Percentiles rank a stretch among this genome's conserved stretches.
These are phyloP conservation scores for Eutrema salsugineum DNA, from an alignment of 441 rosid genomes.

Conservation along the genomic window DNA sequence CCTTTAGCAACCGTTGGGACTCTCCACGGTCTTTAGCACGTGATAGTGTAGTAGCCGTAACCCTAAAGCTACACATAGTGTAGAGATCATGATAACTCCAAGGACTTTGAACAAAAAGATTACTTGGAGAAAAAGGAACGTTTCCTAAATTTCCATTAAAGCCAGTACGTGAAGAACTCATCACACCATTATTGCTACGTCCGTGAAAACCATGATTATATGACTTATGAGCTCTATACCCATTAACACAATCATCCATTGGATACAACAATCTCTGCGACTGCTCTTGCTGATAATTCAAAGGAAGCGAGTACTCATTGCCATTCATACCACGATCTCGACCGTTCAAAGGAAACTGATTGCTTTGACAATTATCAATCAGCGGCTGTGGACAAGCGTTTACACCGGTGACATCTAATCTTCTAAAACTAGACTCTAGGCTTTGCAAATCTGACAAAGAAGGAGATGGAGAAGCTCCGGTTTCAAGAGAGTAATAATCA, in stretches of 20 bases:
- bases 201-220: background rate
- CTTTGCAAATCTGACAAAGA: background rate
- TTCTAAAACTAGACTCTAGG: background rate
- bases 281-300: background rate
- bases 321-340: background rate
- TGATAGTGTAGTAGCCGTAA: background rate
- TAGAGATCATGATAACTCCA: background rate
- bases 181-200: background rate
- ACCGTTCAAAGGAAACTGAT: background rate
- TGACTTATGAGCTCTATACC: background rate
- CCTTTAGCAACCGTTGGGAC: slow-evolving; percentile 32
- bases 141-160: background rate
- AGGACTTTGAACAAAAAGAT: background rate
- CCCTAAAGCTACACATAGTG: background rate
- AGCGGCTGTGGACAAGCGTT: background rate
- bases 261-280: background rate
- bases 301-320: background rate
- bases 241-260: background rate
- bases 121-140: background rate
- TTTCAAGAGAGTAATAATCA: background rate
- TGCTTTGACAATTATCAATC: background rate
- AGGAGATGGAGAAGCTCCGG: background rate
- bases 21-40: slow-evolving; percentile 40
- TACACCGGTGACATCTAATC: background rate
- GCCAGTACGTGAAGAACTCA: background rate